Percentiles rank a stretch among this genome's conserved stretches.
These are phyloP conservation scores for Climacium dendroides DNA, from an alignment of 225 moss, liverwort and hornwort species.

Conservation along the genomic window DNA sequence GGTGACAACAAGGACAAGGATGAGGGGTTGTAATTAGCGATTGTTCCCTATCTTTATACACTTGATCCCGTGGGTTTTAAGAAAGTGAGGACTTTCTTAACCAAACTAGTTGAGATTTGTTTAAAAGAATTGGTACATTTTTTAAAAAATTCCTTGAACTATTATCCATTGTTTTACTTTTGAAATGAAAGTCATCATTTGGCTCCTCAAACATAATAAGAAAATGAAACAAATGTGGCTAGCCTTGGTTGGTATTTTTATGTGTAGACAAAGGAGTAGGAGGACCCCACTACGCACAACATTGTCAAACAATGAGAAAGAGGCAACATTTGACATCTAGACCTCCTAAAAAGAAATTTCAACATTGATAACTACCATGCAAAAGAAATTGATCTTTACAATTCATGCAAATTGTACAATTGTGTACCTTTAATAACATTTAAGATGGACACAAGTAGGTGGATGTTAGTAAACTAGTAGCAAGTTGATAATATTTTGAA, in stretches of 20 bases:
- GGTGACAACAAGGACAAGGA: no score
- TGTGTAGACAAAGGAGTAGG: not conserved
- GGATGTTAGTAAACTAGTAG: not conserved
- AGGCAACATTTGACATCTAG: not conserved
- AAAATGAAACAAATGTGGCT: not conserved
- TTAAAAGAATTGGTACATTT: not conserved
- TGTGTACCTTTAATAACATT: not conserved
- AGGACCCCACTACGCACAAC: rapidly evolving
- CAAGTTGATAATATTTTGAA: not conserved
- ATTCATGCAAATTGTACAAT: not conserved
- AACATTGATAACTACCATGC: rapidly evolving
- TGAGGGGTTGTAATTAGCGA: not conserved
- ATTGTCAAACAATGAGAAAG: not conserved
- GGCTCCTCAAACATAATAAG: not conserved
- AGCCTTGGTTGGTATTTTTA: not conserved
- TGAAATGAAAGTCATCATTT: not conserved
- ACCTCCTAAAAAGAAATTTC: not conserved
- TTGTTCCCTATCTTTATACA: not conserved
- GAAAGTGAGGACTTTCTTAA: not conserved
- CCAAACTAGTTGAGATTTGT: not conserved
- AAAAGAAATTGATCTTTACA: not conserved
- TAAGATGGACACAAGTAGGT: not conserved
- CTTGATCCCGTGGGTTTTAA: not conserved
- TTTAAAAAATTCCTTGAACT: not conserved
- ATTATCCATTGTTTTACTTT: not conserved